Conservation (phyloP, 1,139 yeast genomes). For the Taphrina sp. region DNA sequence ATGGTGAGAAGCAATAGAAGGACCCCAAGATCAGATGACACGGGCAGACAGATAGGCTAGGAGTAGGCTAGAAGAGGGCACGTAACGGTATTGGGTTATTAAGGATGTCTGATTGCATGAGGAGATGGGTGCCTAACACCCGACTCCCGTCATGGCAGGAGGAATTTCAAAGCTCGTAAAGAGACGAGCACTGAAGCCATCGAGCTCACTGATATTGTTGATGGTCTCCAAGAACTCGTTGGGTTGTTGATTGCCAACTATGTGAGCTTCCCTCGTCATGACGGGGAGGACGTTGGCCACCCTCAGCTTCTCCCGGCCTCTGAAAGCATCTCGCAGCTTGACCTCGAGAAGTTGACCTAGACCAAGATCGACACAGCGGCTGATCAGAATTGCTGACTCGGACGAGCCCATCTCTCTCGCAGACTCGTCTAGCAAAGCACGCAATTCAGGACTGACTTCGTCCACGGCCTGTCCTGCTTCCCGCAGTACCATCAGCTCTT, state of each 20-base stretch:
- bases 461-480: slow-evolving; percentile 5
- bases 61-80: no score
- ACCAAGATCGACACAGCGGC: slow-evolving; percentile 22
- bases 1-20: no score
- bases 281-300: slow-evolving; percentile 31
- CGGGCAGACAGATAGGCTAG: no score
- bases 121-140: no score
- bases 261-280: slow-evolving; percentile 31
- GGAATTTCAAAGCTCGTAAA: slow-evolving; percentile 27
- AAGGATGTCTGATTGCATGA: no score
- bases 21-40: no score
- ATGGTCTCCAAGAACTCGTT: slow-evolving; percentile 18
- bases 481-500: neutral
- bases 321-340: slow-evolving; percentile 23
- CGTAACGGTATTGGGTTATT: no score
- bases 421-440: slow-evolving; percentile 16
- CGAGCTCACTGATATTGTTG: slow-evolving; percentile 24
- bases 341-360: slow-evolving; percentile 13
- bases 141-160: no score
- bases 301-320: slow-evolving; percentile 23
- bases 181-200: slow-evolving; percentile 31
- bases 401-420: slow-evolving; percentile 23
- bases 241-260: slow-evolving; percentile 12
- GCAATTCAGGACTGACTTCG: slow-evolving; percentile 18
- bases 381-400: slow-evolving; percentile 21